Evolutionary conservation across 495 filamentous ascomycete genomes (phyloP), one percentile per base, ranked within the genome.

Genomic region (Durotheca rogersii): DNA sequence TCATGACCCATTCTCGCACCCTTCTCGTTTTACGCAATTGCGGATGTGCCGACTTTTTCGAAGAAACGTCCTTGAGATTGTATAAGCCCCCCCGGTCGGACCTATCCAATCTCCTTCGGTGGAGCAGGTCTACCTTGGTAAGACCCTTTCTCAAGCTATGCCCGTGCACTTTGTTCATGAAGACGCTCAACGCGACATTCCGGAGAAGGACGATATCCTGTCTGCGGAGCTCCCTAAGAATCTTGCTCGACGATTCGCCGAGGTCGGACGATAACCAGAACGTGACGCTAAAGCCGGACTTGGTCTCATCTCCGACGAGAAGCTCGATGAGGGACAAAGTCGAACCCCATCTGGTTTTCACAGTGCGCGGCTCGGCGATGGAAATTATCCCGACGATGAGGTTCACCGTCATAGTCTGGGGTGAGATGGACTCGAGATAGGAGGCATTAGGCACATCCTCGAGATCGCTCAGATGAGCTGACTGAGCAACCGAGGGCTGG

Each of bases 251-350:
- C 5, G 64, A 54, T 14, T 62, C 52, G 20, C 63, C 58, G 14
- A 51, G 46, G 59, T 65, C 68, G 7, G 54, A 55, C 4, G 69
- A 59, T 10, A 95, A 72, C 92, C 92, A 96, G 54, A 96, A 86
- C 19, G 85, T 92, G 49, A 96, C 70, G 9, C 75, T 79, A 65
- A 96, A 95, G 10, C 87, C 88, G 9, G 87, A 82, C 39, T 76
- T 81, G 1, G 89, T 93, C 45, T 95, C 89, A 61, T 97, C 92
- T 9, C 87, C 90, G 1, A 96, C 87, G 1, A 90, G 74, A 4
- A 94, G 64, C 59, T 95, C 89, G 25, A 90, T 69, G 0, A 95
- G 74, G 25, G 85, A 75, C 35, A 84, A 75, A 0, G 78, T 78
- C 1, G 69, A 56, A 7, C 79, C 76, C 60, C 78, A 75, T 17